phyloP scores from a whole-genome alignment of 73 alveolate genomes.

The Uronychia binucleata region DNA sequence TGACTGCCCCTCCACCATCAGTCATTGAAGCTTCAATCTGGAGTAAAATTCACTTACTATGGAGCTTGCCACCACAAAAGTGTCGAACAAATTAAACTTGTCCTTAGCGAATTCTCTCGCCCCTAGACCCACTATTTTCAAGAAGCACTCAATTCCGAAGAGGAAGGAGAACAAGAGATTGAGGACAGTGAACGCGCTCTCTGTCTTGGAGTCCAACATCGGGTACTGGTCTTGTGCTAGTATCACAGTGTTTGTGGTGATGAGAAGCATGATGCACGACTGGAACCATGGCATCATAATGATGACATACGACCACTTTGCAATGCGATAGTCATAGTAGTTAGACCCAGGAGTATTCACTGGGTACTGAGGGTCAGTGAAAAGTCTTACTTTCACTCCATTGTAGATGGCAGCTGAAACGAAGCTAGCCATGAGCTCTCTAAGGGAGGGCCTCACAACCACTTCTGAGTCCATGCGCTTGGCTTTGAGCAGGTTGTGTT shows the following conservation, averaged over 20 bases:
- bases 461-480: too few relatives aligned
- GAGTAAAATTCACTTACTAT: too few relatives aligned
- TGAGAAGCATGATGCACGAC: neutral
- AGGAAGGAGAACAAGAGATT: conserved; percentile 13
- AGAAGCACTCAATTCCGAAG: conserved; percentile 11
- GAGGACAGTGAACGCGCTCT: neutral
- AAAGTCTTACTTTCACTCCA: too few relatives aligned
- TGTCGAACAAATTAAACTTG: conserved; percentile 17
- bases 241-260: conserved; percentile 8
- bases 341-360: too few relatives aligned
- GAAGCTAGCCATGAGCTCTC: too few relatives aligned
- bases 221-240: neutral
- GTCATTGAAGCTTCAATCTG: neutral
- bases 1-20: conserved; percentile 20
- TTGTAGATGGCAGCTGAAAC: too few relatives aligned
- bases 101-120: conserved; percentile 8
- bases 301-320: neutral
- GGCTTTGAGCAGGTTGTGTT: too few relatives aligned
- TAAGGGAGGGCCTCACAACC: too few relatives aligned
- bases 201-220: neutral
- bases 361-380: too few relatives aligned
- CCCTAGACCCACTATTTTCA: conserved; percentile 34
- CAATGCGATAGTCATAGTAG: too few relatives aligned
- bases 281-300: conserved; percentile 2
- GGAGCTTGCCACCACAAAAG: too few relatives aligned